phyloP scores from a whole-genome alignment of 306 rosid genomes.

The Mucuna pruriens region DNA sequence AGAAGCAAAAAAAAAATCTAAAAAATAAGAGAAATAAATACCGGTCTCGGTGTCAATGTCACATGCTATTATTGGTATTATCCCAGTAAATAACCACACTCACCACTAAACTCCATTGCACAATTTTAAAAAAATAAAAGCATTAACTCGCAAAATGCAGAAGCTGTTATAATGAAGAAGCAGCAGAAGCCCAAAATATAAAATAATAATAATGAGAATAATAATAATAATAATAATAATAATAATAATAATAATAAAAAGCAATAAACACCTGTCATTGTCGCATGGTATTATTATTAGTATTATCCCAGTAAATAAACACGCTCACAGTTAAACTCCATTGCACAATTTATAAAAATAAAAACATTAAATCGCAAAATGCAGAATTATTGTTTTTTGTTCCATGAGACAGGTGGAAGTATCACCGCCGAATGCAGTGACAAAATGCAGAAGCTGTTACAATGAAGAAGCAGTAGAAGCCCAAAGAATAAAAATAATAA shows the following conservation, averaged over 20 bases:
- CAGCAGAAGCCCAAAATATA: neutral
- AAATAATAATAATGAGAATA: neutral
- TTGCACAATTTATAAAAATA: neutral
- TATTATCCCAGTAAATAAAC: neutral
- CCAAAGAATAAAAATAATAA: neutral
- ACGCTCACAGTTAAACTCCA: neutral
- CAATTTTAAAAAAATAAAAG: neutral
- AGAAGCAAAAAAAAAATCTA: neutral
- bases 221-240: no score
- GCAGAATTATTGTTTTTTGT: no score
- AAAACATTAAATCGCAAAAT: neutral
- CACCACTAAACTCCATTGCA: neutral
- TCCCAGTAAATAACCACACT: neutral
- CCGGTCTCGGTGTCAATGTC: neutral
- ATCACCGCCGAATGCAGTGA: no score
- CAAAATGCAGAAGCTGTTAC: neutral
- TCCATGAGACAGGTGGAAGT: no score
- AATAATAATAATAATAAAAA: no score
- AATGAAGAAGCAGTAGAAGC: neutral
- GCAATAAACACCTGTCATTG: no score
- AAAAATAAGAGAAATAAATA: neutral
- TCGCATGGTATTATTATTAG: neutral
- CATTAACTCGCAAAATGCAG: no score
- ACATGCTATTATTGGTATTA: neutral
- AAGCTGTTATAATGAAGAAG: neutral